Percentiles rank a stretch among this genome's conserved stretches.
Conservation (phyloP, 2,329 filamentous ascomycete species). For the Talaromyces sp. region DNA sequence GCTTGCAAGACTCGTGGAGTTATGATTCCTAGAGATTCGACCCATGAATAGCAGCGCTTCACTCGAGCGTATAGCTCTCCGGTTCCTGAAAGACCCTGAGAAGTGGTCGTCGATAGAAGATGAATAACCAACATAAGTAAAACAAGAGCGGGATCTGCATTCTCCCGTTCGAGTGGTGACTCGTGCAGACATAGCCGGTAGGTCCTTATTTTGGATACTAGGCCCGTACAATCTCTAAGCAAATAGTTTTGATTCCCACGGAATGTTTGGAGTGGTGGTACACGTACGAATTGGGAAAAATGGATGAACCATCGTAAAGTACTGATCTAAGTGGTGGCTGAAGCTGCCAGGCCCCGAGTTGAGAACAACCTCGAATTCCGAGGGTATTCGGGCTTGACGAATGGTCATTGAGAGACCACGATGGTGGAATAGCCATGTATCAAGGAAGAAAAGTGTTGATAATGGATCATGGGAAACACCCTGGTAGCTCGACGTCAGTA, state of each 20-base stretch:
- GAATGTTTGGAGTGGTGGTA: neutral
- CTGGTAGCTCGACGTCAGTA: neutral
- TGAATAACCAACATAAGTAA: neutral
- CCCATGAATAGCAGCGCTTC: neutral
- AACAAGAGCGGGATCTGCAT: neutral
- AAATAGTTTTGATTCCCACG: neutral
- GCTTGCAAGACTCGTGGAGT: neutral
- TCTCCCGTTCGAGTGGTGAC: neutral
- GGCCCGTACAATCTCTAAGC: neutral
- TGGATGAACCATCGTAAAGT: neutral
- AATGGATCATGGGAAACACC: neutral
- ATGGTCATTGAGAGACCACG: neutral
- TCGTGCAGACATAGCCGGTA: neutral
- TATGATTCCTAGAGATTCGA: neutral
- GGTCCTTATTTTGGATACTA: neutral
- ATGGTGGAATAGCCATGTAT: slow-evolving; percentile 6
- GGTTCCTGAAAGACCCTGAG: neutral
- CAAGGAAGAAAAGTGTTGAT: slow-evolving; percentile 6
- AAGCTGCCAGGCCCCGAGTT: neutral
- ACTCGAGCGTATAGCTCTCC: neutral
- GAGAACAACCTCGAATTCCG: neutral
- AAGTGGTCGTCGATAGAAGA: neutral
- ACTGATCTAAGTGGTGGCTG: neutral
- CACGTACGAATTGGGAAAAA: neutral
- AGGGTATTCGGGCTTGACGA: neutral